Evolutionary conservation across 2,329 filamentous ascomycete species (phyloP).

Genomic region (Cadophora gregata): DNA sequence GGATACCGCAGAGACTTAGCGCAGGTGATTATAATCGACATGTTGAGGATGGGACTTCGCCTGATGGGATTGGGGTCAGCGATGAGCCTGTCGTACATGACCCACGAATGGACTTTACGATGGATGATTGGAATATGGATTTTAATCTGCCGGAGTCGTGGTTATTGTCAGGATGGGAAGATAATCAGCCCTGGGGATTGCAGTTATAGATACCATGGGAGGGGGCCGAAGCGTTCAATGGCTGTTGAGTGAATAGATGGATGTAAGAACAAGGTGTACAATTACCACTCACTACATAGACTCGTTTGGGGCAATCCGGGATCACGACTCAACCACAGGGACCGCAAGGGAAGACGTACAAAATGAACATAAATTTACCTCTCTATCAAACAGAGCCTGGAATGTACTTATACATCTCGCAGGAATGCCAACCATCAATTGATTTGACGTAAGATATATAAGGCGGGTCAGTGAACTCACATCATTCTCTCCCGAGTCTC

Average conservation of each 20-base stretch:
- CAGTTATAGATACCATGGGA: slow-evolving; percentile 10
- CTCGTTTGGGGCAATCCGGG: not conserved
- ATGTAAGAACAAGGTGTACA: not conserved
- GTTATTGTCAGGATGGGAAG: slow-evolving; percentile 26
- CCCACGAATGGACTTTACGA: slow-evolving; percentile 15
- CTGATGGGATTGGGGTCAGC: not conserved
- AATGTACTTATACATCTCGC: too few relatives aligned
- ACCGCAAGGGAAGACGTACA: too few relatives aligned
- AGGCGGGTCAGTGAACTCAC: too few relatives aligned
- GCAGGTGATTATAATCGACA: slow-evolving; percentile 19
- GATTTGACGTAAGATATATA: too few relatives aligned
- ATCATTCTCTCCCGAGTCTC: too few relatives aligned
- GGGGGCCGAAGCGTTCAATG: not conserved
- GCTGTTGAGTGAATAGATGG: not conserved
- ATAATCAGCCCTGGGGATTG: slow-evolving; percentile 26
- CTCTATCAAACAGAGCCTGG: too few relatives aligned
- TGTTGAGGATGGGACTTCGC: slow-evolving; percentile 21
- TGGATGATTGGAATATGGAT: slow-evolving; percentile 29
- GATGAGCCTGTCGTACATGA: not conserved
- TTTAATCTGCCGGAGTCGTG: slow-evolving; percentile 30
- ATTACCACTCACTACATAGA: not conserved
- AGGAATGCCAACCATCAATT: too few relatives aligned
- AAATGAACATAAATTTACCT: too few relatives aligned
- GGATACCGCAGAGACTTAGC: slow-evolving; percentile 3
- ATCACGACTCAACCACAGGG: not conserved